These are phyloP conservation scores for Silene uniflora DNA, from an alignment of 148 eudicot genomes.

Conservation along the genomic window DNA sequence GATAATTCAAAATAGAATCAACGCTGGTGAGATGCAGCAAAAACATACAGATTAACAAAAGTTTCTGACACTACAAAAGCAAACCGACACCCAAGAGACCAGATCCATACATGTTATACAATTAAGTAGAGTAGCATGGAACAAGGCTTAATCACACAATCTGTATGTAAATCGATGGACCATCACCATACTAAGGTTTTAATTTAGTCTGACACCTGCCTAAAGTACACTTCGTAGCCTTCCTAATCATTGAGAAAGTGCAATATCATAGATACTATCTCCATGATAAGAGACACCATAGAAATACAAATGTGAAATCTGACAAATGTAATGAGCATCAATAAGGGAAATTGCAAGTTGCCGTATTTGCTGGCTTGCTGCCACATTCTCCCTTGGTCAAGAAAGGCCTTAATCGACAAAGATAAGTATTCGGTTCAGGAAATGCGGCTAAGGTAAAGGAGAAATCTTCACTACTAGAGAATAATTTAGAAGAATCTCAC, in stretches of 20 bases:
- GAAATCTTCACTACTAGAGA: no score
- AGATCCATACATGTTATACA: background rate
- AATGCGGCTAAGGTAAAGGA: background rate
- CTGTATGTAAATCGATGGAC: background rate
- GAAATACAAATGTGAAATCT: background rate
- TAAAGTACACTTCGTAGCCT: background rate
- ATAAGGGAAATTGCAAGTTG: background rate
- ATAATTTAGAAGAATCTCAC: background rate
- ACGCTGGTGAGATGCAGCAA: background rate
- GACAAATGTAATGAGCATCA: background rate
- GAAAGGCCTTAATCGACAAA: background rate
- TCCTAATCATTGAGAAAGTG: background rate
- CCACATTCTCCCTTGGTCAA: background rate
- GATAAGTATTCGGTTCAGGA: background rate
- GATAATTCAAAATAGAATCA: constrained; percentile 4
- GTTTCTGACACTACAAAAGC: background rate
- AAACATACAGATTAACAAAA: background rate
- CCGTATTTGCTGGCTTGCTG: background rate
- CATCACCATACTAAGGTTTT: background rate
- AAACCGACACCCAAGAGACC: background rate
- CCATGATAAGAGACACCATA: background rate
- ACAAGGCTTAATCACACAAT: background rate
- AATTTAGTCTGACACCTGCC: background rate
- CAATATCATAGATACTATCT: background rate
- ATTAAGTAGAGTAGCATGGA: background rate